A percentile compares a stretch with the other conserved stretches of the same genome.
Evolutionary conservation across 768 basidiomycete genomes (phyloP).

Genomic region (Lactarius sp.): DNA sequence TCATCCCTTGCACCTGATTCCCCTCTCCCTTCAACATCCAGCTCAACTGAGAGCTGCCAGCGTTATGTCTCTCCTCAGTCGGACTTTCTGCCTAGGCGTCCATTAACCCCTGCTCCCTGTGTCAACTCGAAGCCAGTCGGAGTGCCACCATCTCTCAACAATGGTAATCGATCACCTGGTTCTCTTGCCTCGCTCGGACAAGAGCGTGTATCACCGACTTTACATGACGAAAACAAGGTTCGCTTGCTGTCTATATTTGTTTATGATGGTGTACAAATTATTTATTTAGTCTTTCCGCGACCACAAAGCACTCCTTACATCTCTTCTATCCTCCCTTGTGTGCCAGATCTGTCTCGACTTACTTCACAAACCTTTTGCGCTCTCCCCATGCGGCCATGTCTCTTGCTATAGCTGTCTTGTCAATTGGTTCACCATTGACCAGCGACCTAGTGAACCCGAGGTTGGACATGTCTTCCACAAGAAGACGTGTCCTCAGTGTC

Average conservation of each 20-base stretch:
- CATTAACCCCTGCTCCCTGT: background rate
- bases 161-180: background rate
- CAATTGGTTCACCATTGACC: constrained; percentile 60
- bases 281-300: constrained; percentile 19
- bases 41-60: background rate
- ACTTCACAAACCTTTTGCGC: constrained; percentile 66
- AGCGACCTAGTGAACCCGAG: constrained; percentile 5
- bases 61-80: background rate
- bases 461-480: constrained; percentile 27
- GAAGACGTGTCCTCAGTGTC: constrained; percentile 45
- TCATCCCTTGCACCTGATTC: background rate
- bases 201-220: background rate
- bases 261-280: background rate
- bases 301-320: constrained; percentile 50
- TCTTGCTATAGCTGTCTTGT: constrained; percentile 69
- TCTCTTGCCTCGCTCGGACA: background rate
- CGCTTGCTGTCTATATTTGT: background rate
- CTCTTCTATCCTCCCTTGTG: constrained; percentile 58
- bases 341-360: constrained; percentile 80
- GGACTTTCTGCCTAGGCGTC: background rate
- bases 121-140: background rate
- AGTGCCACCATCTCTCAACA: background rate
- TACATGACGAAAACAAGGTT: constrained; percentile 10
- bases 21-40: background rate
- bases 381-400: constrained; percentile 72